Percentiles rank a stretch among this genome's conserved stretches.
phyloP scores from a whole-genome alignment of 139 green algal genomes.

The Asterochloris erici region DNA sequence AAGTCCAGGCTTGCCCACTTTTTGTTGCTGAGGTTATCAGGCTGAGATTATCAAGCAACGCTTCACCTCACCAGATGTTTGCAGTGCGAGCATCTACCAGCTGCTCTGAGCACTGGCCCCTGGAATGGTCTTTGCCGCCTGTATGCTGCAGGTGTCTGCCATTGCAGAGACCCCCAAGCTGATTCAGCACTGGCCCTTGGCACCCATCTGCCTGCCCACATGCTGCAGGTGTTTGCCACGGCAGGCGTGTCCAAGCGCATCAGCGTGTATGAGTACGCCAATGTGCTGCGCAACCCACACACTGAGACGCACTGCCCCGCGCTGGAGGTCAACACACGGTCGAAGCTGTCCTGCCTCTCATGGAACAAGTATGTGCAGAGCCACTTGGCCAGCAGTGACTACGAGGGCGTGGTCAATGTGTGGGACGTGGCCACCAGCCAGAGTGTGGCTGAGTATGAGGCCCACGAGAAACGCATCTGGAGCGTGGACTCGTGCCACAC shows the following conservation, averaged over 20 bases:
- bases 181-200: too few species aligned
- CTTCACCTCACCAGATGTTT: too few species aligned
- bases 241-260: constrained; percentile 69
- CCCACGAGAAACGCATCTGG: constrained; percentile 85
- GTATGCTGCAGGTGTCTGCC: too few species aligned
- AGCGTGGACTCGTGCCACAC: constrained; percentile 69
- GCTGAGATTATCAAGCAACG: too few species aligned
- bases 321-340: constrained; percentile 69
- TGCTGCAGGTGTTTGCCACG: constrained; percentile 48
- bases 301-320: constrained; percentile 50
- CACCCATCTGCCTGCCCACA: too few species aligned
- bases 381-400: constrained; percentile 72
- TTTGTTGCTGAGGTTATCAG: too few species aligned
- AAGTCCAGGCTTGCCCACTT: too few species aligned
- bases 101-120: too few species aligned
- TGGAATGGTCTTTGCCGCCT: too few species aligned
- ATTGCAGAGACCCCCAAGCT: too few species aligned
- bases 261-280: constrained; percentile 34
- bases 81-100: too few species aligned
- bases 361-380: constrained; percentile 59
- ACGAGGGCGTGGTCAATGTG: constrained; percentile 74
- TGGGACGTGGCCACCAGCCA: constrained; percentile 60
- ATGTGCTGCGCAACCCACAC: constrained; percentile 13
- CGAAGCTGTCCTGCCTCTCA: constrained; percentile 79
- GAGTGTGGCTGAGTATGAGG: constrained; percentile 63